These are phyloP conservation scores for Chlorencoelia australis DNA, from an alignment of 2,329 filamentous ascomycete species.

Conservation along the genomic window DNA sequence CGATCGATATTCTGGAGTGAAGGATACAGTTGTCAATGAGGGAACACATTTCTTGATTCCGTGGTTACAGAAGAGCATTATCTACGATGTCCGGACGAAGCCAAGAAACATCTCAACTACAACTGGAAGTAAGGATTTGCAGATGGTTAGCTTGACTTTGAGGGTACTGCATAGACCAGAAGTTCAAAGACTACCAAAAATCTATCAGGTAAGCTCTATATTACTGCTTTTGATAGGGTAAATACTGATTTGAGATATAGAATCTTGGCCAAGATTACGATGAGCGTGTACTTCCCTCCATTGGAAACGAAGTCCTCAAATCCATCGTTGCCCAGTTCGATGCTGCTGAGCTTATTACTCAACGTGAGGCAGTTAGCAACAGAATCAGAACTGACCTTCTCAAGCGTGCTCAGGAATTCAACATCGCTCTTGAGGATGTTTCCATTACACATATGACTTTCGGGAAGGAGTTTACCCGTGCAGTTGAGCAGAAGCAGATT, in stretches of 20 bases:
- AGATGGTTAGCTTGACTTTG: constrained; percentile 98
- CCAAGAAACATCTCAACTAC: constrained; percentile 96
- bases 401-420: constrained; percentile 91
- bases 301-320: constrained; percentile 99
- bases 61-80: constrained; percentile 88
- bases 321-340: constrained; percentile 98
- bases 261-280: constrained; percentile 98
- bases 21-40: constrained; percentile 86
- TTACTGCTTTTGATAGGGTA: neutral
- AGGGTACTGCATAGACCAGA: constrained; percentile 91
- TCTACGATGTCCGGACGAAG: constrained; percentile 96
- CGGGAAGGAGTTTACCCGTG: constrained; percentile 95
- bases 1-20: constrained; percentile 84
- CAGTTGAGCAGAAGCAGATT: constrained; percentile 99
- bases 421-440: constrained; percentile 97
- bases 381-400: constrained; percentile 88
- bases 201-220: constrained; percentile 71
- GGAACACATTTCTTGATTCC: constrained; percentile 94
- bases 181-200: constrained; percentile 85
- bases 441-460: constrained; percentile 99
- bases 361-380: constrained; percentile 92
- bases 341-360: constrained; percentile 95
- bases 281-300: constrained; percentile 93
- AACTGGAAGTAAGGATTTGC: constrained; percentile 95
- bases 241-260: constrained; percentile 35